phyloP scores from a whole-genome alignment of 441 rosid species.

The Hypseocharis bilobata region DNA sequence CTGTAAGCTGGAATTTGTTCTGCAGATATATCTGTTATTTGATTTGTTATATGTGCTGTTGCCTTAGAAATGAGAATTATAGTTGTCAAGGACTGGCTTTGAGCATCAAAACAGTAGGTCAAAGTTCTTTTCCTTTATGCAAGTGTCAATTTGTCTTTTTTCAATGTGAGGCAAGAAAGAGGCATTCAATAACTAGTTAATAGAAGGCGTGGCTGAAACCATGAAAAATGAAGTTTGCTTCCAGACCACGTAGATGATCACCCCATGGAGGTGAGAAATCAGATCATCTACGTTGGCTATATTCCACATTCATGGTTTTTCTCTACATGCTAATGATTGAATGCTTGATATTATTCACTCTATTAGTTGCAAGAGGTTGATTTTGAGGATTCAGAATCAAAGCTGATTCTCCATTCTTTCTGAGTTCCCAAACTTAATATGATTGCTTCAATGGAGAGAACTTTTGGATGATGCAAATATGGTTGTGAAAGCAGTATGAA shows the following conservation, averaged over 20 bases:
- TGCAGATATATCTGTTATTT: neutral
- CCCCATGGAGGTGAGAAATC: too few relatives aligned
- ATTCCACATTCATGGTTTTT: too few relatives aligned
- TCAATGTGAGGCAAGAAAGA: neutral
- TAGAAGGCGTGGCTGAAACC: neutral
- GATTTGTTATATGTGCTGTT: neutral
- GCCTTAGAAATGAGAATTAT: neutral
- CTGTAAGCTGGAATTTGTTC: neutral
- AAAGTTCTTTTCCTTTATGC: neutral
- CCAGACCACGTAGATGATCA: too few relatives aligned
- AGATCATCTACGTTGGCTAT: too few relatives aligned
- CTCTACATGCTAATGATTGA: neutral
- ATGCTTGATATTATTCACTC: neutral
- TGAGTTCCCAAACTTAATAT: neutral
- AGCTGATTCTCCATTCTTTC: neutral
- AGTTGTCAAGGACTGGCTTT: neutral
- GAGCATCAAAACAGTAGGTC: neutral
- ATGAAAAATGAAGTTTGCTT: too few relatives aligned
- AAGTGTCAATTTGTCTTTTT: neutral
- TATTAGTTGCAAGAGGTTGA: too few relatives aligned
- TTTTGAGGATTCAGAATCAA: too few relatives aligned
- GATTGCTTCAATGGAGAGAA: neutral
- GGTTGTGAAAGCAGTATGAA: neutral
- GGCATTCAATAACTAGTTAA: neutral
- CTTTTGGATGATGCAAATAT: neutral